A percentile compares a stretch with the other conserved stretches of the same genome.
phyloP scores from a whole-genome alignment of 1,284 basidiomycete species.

The Tilletia horrida region DNA sequence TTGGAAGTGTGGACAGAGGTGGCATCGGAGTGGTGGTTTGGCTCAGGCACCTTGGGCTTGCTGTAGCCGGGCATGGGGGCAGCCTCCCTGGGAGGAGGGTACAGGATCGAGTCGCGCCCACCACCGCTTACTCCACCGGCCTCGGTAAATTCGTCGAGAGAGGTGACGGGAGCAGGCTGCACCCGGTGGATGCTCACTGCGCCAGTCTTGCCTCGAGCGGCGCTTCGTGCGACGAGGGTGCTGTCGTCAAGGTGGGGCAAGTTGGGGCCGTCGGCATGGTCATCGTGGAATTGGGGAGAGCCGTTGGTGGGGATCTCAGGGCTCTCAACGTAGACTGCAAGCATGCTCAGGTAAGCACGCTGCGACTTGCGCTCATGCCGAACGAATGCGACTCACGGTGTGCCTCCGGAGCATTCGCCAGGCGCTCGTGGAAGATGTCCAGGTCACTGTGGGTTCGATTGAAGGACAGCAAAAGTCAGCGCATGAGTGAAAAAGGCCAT shows the following conservation, averaged over 20 bases:
- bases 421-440: slow-evolving; percentile 52
- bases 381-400: no score
- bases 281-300: slow-evolving; percentile 28
- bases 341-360: no score
- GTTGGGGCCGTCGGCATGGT: slow-evolving; percentile 35
- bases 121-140: slow-evolving; percentile 51
- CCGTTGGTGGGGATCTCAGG: slow-evolving; percentile 44
- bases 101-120: slow-evolving; percentile 53
- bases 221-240: slow-evolving; percentile 50
- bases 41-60: slow-evolving; percentile 39
- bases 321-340: slow-evolving; percentile 45
- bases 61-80: slow-evolving; percentile 36
- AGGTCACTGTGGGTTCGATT: slow-evolving; percentile 40
- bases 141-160: slow-evolving; percentile 48
- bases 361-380: no score
- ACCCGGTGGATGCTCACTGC: slow-evolving; percentile 52
- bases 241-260: slow-evolving; percentile 50
- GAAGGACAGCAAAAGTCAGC: no score
- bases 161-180: slow-evolving; percentile 35
- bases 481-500: no score
- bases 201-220: slow-evolving; percentile 50
- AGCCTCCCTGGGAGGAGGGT: slow-evolving; percentile 50
- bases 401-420: slow-evolving; percentile 45
- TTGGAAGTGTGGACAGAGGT: slow-evolving; percentile 37
- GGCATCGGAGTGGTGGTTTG: slow-evolving; percentile 29